Evolutionary conservation across 192 early-diverging fungal species (phyloP).

Genomic region (Coemansia sp.): DNA sequence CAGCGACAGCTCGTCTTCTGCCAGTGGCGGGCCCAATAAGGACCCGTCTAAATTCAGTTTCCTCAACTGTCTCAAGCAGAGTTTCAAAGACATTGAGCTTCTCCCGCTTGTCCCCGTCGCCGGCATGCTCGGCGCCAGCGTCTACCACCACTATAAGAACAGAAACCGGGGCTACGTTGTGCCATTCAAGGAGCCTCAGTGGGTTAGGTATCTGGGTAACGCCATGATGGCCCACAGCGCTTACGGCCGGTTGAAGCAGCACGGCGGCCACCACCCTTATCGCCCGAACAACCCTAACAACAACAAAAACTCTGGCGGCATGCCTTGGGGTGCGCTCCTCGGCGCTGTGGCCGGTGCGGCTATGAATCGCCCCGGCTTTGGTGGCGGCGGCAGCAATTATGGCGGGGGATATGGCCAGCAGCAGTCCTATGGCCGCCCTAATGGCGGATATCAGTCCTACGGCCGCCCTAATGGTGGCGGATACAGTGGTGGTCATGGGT

Average conservation of each 20-base stretch:
- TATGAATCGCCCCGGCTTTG: slow-evolving; percentile 16
- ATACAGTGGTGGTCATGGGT: slow-evolving; percentile 1
- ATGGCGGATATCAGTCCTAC: slow-evolving; percentile 12
- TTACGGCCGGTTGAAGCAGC: slow-evolving; percentile 24
- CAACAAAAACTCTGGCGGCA: slow-evolving; percentile 8
- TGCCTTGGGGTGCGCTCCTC: slow-evolving; percentile 27
- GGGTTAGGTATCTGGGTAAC: slow-evolving; percentile 34
- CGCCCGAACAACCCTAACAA: slow-evolving; percentile 1
- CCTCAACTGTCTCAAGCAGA: slow-evolving; percentile 37
- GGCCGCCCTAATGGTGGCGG: slow-evolving; percentile 19
- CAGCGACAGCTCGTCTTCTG: slow-evolving; percentile 21
- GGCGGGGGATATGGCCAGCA: slow-evolving; percentile 18
- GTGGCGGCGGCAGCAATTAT: slow-evolving; percentile 8
- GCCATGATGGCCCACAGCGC: slow-evolving; percentile 28
- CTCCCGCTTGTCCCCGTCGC: slow-evolving; percentile 34
- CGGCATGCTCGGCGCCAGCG: slow-evolving; percentile 28
- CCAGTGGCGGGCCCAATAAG: background rate
- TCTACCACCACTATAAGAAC: slow-evolving; percentile 36
- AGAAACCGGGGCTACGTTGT: slow-evolving; percentile 12
- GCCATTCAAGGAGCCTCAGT: slow-evolving; percentile 33
- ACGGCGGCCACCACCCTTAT: background rate
- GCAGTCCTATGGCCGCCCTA: slow-evolving; percentile 20
- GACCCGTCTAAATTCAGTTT: slow-evolving; percentile 16
- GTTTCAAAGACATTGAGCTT: slow-evolving; percentile 27
- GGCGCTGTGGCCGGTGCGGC: slow-evolving; percentile 25